These are phyloP conservation scores for Flaveria linearis DNA, from an alignment of 129 eudicot genomes.

Conservation along the genomic window DNA sequence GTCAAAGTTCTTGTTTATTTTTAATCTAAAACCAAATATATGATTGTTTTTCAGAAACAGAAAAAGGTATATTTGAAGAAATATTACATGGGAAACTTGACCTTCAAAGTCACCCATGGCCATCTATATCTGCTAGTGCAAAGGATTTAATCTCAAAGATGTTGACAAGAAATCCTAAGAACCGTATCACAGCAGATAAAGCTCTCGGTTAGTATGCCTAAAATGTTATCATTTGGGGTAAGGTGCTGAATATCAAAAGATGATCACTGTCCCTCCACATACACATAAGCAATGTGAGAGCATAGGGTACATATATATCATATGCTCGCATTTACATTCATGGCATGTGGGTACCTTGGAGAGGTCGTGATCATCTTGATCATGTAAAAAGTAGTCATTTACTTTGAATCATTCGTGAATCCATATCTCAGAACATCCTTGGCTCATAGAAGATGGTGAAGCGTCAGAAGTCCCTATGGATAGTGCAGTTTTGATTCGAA, in stretches of 20 bases:
- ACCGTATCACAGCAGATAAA: slow-evolving; percentile 75
- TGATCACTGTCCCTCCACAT: neutral
- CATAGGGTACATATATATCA: too few relatives aligned
- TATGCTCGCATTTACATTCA: too few relatives aligned
- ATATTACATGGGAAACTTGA: slow-evolving; percentile 60
- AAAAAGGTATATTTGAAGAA: slow-evolving; percentile 68
- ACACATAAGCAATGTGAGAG: neutral
- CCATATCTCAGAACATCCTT: slow-evolving; percentile 66
- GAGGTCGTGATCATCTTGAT: neutral
- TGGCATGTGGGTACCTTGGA: neutral
- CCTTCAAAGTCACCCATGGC: slow-evolving; percentile 75
- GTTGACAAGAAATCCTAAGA: slow-evolving; percentile 69
- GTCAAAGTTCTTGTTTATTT: neutral
- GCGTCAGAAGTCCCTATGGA: slow-evolving; percentile 86
- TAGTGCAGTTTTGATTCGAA: slow-evolving; percentile 80
- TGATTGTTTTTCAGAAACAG: slow-evolving; percentile 55
- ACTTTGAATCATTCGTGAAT: neutral
- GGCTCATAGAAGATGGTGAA: slow-evolving; percentile 89
- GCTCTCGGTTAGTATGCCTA: slow-evolving; percentile 65
- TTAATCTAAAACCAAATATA: slow-evolving; percentile 2
- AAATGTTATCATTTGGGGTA: neutral
- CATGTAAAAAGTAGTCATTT: neutral
- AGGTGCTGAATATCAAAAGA: neutral
- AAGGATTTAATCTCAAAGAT: slow-evolving; percentile 79
- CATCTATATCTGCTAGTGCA: slow-evolving; percentile 73